Conservation (phyloP, 1,284 basidiomycete genomes). For the Hemileia vastatrix region DNA sequence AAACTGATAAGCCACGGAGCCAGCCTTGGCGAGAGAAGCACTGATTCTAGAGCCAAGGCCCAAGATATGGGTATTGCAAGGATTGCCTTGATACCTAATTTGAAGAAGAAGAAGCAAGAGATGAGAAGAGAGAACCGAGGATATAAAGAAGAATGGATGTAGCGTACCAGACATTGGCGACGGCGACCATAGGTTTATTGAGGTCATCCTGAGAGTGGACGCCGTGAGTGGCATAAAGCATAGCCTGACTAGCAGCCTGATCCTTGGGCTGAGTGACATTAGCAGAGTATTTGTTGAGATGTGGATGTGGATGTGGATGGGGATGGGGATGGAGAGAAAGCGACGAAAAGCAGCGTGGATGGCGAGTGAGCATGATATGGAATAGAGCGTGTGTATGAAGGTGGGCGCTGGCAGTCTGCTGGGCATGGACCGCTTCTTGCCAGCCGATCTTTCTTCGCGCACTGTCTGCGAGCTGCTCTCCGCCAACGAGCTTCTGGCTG, state of each 20-base stretch:
- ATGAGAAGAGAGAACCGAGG: conserved; percentile 47
- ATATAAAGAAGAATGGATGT: neutral
- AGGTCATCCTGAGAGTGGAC: conserved; percentile 59
- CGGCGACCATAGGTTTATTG: conserved; percentile 87
- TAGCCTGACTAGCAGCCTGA: conserved; percentile 91
- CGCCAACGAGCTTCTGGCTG: conserved; percentile 63
- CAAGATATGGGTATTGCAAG: conserved; percentile 84
- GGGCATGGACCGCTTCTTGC: conserved; percentile 26
- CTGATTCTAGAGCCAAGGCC: conserved; percentile 80
- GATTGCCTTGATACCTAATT: conserved; percentile 39
- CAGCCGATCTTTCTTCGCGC: conserved; percentile 25
- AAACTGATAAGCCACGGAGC: conserved; percentile 88
- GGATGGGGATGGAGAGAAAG: no score
- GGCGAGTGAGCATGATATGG: neutral
- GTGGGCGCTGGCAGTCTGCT: neutral
- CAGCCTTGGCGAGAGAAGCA: conserved; percentile 61
- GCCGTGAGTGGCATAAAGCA: conserved; percentile 91
- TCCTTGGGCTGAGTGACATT: conserved; percentile 76
- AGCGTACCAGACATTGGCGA: conserved; percentile 82
- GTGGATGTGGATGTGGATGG: neutral
- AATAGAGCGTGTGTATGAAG: neutral
- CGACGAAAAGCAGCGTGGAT: neutral
- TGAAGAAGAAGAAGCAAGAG: neutral
- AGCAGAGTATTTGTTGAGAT: conserved; percentile 74
- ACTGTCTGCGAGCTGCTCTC: conserved; percentile 43